phyloP scores from a whole-genome alignment of 2,329 filamentous ascomycete species.

The Albifimbria verrucaria region DNA sequence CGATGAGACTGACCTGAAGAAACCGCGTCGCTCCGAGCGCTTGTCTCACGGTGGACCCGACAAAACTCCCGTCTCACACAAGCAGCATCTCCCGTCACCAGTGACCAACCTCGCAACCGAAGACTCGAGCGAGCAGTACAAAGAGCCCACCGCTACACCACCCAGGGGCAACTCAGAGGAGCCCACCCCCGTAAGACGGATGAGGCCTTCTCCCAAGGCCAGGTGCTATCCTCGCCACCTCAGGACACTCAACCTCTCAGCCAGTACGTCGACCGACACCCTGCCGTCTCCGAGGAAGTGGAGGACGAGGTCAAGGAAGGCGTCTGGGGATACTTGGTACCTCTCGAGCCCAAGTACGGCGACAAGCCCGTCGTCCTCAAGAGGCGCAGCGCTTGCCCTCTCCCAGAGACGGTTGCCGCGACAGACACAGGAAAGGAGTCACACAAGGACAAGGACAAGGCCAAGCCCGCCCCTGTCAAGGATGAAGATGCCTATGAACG shows the following conservation, averaged over 20 bases:
- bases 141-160: conserved; percentile 71
- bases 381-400: conserved; percentile 68
- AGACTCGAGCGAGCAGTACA: conserved; percentile 57
- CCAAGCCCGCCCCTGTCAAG: conserved; percentile 45
- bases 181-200: conserved; percentile 48
- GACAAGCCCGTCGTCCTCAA: conserved; percentile 69
- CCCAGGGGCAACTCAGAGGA: conserved; percentile 58
- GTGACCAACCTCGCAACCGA: conserved; percentile 60
- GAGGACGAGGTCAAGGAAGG: conserved; percentile 80
- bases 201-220: conserved; percentile 41
- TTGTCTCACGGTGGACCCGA: conserved; percentile 52
- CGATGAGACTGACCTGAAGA: conserved; percentile 69
- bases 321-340: conserved; percentile 94
- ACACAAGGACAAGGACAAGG: conserved; percentile 36
- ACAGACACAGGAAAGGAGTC: conserved; percentile 32
- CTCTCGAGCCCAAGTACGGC: conserved; percentile 67
- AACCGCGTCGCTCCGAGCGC: conserved; percentile 75
- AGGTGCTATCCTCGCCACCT: conserved; percentile 57
- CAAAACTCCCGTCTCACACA: conserved; percentile 59
- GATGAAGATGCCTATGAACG: conserved; percentile 61
- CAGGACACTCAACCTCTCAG: conserved; percentile 58
- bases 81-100: conserved; percentile 75
- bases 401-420: conserved; percentile 43
- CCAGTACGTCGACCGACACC: conserved; percentile 73
- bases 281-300: conserved; percentile 74